phyloP scores from a whole-genome alignment of 192 early-diverging fungal species.

The Coemansia sp. region DNA sequence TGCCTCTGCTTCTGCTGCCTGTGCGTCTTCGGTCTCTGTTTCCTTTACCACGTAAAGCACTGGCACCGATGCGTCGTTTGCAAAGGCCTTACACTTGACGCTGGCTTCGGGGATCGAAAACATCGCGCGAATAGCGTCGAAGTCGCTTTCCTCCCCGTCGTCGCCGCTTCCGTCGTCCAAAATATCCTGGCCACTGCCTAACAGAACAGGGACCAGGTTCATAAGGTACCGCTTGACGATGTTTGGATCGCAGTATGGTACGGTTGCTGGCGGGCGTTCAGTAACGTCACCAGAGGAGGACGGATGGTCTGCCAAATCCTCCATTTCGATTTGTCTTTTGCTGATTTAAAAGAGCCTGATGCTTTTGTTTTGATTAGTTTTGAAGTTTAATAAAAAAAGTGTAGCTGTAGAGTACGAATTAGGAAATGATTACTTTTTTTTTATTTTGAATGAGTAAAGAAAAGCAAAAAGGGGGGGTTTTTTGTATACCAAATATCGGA shows the following conservation, averaged over 20 bases:
- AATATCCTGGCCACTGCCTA: conserved; percentile 49
- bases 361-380: conserved; percentile 9
- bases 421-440: neutral
- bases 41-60: conserved; percentile 83
- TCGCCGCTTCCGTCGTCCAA: conserved; percentile 8
- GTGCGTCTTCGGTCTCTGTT: conserved; percentile 37
- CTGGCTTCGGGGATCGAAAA: conserved; percentile 67
- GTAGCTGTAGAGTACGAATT: neutral
- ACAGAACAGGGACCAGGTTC: conserved; percentile 68
- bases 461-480: neutral
- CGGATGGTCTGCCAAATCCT: conserved; percentile 22
- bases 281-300: conserved; percentile 12
- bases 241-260: conserved; percentile 58
- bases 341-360: too few relatives aligned
- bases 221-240: conserved; percentile 69
- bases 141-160: conserved; percentile 48
- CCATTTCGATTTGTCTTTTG: conserved; percentile 23
- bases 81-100: conserved; percentile 74
- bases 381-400: conserved; percentile 3
- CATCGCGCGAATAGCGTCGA: conserved; percentile 61
- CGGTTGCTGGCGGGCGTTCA: conserved; percentile 5
- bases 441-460: neutral
- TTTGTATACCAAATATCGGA: neutral
- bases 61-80: conserved; percentile 68
- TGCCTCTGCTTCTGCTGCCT: conserved; percentile 16